Evolutionary conservation across 805 yeast species (phyloP).

Genomic region (Schwanniomyces pseudopolymorphus): DNA sequence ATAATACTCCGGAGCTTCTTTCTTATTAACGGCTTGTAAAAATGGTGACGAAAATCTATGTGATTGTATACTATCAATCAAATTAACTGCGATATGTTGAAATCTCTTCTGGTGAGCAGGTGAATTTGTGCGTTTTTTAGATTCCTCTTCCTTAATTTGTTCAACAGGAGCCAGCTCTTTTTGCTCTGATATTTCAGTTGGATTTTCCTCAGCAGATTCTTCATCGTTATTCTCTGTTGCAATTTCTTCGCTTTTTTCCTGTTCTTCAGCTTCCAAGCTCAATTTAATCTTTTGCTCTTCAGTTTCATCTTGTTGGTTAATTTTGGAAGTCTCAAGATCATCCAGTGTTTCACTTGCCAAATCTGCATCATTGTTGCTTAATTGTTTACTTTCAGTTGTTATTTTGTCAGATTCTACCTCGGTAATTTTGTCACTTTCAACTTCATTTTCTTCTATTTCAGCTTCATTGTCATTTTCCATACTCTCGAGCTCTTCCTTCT

Average conservation of each 20-base stretch:
- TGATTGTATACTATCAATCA: constrained; percentile 63
- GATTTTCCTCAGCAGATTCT: not conserved
- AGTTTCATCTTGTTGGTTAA: not conserved
- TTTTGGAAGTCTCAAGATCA: too few species aligned
- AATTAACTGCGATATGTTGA: constrained; percentile 58
- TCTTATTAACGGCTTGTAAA: constrained; percentile 62
- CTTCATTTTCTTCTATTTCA: constrained; percentile 2
- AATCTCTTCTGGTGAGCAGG: constrained; percentile 49
- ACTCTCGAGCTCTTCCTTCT: too few species aligned
- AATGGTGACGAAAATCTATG: constrained; percentile 76
- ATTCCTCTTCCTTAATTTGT: not conserved
- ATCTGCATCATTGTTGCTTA: too few species aligned
- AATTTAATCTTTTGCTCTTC: constrained; percentile 8
- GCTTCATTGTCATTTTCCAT: not conserved
- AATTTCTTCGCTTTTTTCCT: not conserved
- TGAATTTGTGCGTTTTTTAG: constrained; percentile 15
- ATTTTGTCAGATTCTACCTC: constrained; percentile 1
- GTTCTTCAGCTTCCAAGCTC: not conserved
- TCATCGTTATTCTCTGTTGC: constrained; percentile 3
- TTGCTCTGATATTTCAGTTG: not conserved
- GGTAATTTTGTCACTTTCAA: constrained; percentile 8
- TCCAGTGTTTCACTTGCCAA: too few species aligned
- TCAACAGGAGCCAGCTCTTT: constrained; percentile 3
- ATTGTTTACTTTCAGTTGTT: constrained; percentile 1
- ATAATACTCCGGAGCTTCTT: constrained; percentile 70